phyloP scores from a whole-genome alignment of 2,329 filamentous ascomycete species.

The Gyromitra esculenta region DNA sequence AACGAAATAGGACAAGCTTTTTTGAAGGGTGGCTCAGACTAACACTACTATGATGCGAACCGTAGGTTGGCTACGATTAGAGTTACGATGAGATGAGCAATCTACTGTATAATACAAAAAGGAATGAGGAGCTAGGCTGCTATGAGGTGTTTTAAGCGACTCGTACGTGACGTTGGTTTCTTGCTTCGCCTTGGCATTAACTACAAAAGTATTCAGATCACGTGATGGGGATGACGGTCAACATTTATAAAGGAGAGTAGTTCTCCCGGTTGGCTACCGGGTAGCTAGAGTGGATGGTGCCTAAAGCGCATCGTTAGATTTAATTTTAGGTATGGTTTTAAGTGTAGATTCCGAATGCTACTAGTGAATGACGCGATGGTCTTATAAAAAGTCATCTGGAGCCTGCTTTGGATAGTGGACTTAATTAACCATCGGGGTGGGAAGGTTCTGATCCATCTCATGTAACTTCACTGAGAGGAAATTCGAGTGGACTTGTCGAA shows the following conservation, averaged over 20 bases:
- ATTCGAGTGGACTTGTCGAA: constrained; percentile 30
- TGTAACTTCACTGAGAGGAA: constrained; percentile 13
- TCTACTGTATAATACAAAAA: not conserved
- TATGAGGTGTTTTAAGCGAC: constrained; percentile 32
- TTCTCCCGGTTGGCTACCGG: too few species aligned
- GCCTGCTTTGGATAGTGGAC: constrained; percentile 18
- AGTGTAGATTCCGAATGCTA: too few species aligned
- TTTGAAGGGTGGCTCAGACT: constrained; percentile 32
- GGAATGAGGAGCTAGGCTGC: constrained; percentile 20
- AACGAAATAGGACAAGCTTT: constrained; percentile 44
- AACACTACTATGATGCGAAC: constrained; percentile 9
- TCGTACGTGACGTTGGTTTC: not conserved
- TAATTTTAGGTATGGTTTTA: too few species aligned
- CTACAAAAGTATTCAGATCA: not conserved
- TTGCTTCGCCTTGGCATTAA: not conserved
- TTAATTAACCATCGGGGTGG: constrained; percentile 21
- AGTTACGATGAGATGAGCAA: constrained; percentile 35
- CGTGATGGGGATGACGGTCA: not conserved
- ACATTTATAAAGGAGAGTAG: too few species aligned
- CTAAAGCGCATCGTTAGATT: too few species aligned
- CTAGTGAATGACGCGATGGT: not conserved
- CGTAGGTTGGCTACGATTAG: constrained; percentile 35
- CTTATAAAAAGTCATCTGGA: constrained; percentile 5
- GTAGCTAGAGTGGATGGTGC: too few species aligned
- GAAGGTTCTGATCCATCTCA: constrained; percentile 19